Conservation (phyloP, 345 rosid genomes). For the Eucalyptus caleyi region DNA sequence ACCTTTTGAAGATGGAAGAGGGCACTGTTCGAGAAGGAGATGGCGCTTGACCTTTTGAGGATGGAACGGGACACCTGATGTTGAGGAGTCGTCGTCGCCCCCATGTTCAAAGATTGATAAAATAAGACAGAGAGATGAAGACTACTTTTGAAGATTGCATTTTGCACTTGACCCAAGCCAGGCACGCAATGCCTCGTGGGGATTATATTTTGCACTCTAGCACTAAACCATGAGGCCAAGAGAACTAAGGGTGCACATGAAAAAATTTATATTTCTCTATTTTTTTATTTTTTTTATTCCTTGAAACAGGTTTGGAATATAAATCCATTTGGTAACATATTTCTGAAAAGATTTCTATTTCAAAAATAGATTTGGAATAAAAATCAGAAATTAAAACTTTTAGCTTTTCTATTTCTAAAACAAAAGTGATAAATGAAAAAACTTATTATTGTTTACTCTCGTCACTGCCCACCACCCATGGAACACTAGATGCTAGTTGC, state of each 20-base stretch:
- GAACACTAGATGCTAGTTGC: fast-evolving
- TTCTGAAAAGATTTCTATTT: too few relatives aligned
- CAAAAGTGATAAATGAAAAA: too few relatives aligned
- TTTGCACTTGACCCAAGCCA: not conserved
- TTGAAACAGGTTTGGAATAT: too few relatives aligned
- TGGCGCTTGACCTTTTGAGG: not conserved
- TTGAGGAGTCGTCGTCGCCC: not conserved
- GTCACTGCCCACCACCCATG: too few relatives aligned
- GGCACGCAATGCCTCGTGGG: not conserved
- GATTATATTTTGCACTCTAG: not conserved
- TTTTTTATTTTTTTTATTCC: fast-evolving
- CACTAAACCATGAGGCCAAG: not conserved
- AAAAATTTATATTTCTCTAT: too few relatives aligned
- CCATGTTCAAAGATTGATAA: not conserved
- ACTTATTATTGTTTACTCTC: too few relatives aligned
- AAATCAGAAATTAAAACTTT: too few relatives aligned
- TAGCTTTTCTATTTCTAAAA: too few relatives aligned
- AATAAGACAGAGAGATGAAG: not conserved
- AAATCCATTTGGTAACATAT: too few relatives aligned
- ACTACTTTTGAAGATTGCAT: not conserved
- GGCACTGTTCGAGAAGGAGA: not conserved
- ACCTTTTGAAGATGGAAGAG: not conserved
- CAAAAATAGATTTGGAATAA: too few relatives aligned
- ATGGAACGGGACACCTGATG: not conserved
- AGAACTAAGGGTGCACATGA: fast-evolving